These are phyloP conservation scores for Myxozyma monticola DNA, from an alignment of 805 yeast species.

Conservation along the genomic window DNA sequence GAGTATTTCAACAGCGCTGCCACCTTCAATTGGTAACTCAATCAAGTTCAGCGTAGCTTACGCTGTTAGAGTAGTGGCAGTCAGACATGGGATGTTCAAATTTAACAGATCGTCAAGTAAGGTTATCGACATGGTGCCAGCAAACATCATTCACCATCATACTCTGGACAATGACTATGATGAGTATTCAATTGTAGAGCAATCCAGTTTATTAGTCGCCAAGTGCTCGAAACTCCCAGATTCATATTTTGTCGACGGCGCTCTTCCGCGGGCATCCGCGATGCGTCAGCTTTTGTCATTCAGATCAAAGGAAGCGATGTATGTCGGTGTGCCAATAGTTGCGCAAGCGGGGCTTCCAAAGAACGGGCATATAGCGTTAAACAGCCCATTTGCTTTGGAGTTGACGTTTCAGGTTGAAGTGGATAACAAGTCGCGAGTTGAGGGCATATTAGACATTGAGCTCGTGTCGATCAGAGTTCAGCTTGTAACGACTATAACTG, in stretches of 20 bases:
- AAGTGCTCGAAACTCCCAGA: constrained; percentile 14
- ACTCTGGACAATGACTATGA: too few species aligned
- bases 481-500: not conserved
- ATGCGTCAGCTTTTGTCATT: constrained; percentile 11
- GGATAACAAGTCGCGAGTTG: constrained; percentile 4
- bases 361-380: not conserved
- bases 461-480: constrained; percentile 5
- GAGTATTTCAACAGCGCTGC: constrained; percentile 11
- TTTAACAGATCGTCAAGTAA: constrained; percentile 1
- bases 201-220: constrained; percentile 3
- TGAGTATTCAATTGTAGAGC: not conserved
- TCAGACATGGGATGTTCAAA: constrained; percentile 11
- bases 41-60: constrained; percentile 5
- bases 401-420: constrained; percentile 4
- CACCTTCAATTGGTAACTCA: constrained; percentile 10
- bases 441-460: constrained; percentile 8
- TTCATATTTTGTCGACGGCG: constrained; percentile 20
- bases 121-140: constrained; percentile 3
- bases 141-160: not conserved
- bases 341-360: not conserved
- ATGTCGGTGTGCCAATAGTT: constrained; percentile 10
- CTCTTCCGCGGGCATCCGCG: constrained; percentile 13
- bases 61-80: constrained; percentile 5
- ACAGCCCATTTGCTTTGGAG: constrained; percentile 3
- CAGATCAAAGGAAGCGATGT: constrained; percentile 9